Evolutionary conservation across 768 basidiomycete genomes (phyloP).

Genomic region (Lepiota brunneoincarnata): DNA sequence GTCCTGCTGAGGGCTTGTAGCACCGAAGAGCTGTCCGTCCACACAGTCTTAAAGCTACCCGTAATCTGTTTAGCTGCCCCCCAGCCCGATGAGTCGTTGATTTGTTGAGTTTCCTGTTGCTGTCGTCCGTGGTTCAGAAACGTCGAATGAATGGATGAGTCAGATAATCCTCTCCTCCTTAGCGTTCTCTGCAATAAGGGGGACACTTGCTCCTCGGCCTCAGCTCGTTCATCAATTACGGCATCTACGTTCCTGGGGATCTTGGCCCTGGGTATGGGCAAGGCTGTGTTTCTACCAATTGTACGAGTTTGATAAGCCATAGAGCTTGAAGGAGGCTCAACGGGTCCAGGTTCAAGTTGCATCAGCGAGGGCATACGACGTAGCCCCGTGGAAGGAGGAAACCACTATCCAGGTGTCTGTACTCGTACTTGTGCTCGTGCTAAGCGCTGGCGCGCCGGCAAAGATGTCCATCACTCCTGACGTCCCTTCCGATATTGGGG

Average conservation of each 20-base stretch:
- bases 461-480: conserved; percentile 80
- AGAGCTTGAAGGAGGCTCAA: background rate
- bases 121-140: conserved; percentile 57
- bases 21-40: conserved; percentile 45
- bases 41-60: conserved; percentile 19
- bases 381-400: conserved; percentile 31
- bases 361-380: conserved; percentile 23
- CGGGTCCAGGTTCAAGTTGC: background rate
- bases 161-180: conserved; percentile 79
- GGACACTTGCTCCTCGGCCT: conserved; percentile 41
- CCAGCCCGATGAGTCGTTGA: conserved; percentile 16
- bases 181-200: conserved; percentile 68
- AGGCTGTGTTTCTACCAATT: conserved; percentile 20
- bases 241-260: conserved; percentile 77
- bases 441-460: conserved; percentile 73
- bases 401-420: conserved; percentile 75
- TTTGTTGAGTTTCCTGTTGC: background rate
- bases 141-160: conserved; percentile 89
- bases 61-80: background rate
- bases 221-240: conserved; percentile 57
- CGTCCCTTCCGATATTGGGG: conserved; percentile 10
- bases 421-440: conserved; percentile 15
- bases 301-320: conserved; percentile 4
- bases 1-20: conserved; percentile 53
- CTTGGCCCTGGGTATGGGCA: conserved; percentile 18